Evolutionary conservation across 208 protist species (phyloP).

Genomic region (Trypanosoma brucei): DNA sequence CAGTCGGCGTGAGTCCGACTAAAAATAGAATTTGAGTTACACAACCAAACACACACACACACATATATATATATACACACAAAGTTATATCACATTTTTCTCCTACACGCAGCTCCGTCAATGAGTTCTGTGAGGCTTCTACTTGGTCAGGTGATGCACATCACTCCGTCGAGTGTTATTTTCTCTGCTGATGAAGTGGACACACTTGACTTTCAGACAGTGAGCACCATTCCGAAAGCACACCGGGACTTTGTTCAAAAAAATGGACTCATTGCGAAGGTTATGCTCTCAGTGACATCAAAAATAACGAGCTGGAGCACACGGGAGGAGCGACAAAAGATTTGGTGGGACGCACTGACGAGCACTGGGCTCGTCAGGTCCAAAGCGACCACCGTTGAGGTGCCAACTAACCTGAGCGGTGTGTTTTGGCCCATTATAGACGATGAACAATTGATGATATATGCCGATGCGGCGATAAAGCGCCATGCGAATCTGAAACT

Average conservation of each 20-base stretch:
- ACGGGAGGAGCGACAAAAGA: conserved; percentile 22
- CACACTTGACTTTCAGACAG: conserved; percentile 47
- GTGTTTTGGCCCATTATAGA: conserved; percentile 50
- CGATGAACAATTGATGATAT: conserved; percentile 20
- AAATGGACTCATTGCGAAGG: conserved; percentile 67
- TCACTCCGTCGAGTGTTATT: conserved; percentile 53
- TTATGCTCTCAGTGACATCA: conserved; percentile 26
- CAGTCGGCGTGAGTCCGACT: no score
- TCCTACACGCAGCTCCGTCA: not conserved
- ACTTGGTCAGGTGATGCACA: conserved; percentile 30
- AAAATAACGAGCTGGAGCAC: conserved; percentile 10
- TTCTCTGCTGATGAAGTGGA: conserved; percentile 30
- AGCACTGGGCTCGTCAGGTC: conserved; percentile 23
- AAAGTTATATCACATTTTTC: no score
- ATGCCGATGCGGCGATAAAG: conserved; percentile 21
- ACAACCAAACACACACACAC: no score
- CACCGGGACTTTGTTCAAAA: conserved; percentile 59
- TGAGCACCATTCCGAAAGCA: conserved; percentile 44
- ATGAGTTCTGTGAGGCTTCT: conserved; percentile 19
- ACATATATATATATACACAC: no score
- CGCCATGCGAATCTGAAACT: conserved; percentile 22
- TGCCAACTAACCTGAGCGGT: conserved; percentile 14
- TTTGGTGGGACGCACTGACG: conserved; percentile 32
- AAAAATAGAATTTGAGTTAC: no score
- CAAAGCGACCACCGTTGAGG: conserved; percentile 2